Percentiles rank a stretch among this genome's conserved stretches.
phyloP scores from a whole-genome alignment of 306 rosid genomes.

The Quercus mongolica region DNA sequence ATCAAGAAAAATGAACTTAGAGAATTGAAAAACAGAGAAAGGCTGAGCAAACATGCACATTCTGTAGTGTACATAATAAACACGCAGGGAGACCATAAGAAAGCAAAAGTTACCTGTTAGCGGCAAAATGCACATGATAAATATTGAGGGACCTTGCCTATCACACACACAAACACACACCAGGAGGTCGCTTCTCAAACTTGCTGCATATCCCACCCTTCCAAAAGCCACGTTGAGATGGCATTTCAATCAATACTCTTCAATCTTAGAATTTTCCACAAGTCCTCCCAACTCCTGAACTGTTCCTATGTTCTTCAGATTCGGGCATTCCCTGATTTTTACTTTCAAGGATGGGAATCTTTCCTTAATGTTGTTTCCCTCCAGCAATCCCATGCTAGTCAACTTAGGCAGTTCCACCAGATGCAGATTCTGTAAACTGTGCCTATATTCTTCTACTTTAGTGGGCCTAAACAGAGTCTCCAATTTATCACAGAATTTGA shows the following conservation, averaged over 20 bases:
- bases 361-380: background rate
- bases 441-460: background rate
- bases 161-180: too few species aligned
- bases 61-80: too few species aligned
- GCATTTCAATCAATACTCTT: background rate
- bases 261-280: background rate
- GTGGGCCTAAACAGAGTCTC: conserved; percentile 1
- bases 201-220: too few species aligned
- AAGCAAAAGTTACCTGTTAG: too few species aligned
- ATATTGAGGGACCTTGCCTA: too few species aligned
- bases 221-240: background rate
- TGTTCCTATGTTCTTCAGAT: background rate
- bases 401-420: conserved; percentile 33
- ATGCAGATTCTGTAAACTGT: conserved; percentile 2
- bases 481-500: conserved; percentile 37
- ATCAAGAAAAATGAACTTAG: too few species aligned
- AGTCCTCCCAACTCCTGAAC: accelerated
- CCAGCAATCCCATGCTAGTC: conserved; percentile 3
- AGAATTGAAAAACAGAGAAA: too few species aligned
- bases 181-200: too few species aligned
- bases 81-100: too few species aligned
- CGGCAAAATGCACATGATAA: too few species aligned
- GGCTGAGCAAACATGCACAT: too few species aligned
- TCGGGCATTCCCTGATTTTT: background rate
- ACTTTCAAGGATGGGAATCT: background rate